A percentile compares a stretch with the other conserved stretches of the same genome.
These are phyloP conservation scores for Saccharum hybrid DNA, from an alignment of 202 grass and related monocot genomes.

Conservation along the genomic window DNA sequence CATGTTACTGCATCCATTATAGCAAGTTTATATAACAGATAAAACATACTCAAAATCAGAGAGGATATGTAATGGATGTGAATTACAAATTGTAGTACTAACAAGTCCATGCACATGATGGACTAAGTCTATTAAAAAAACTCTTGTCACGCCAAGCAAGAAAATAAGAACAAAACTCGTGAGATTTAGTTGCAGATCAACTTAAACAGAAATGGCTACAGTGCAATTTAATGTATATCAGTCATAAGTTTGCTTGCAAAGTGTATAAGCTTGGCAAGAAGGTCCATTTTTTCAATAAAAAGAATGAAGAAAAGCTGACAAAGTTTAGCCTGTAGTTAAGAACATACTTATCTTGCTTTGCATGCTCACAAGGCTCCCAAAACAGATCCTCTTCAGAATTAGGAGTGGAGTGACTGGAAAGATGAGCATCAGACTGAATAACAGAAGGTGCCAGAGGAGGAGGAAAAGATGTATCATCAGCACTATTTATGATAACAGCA, in stretches of 20 bases:
- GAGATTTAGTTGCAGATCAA: constrained; percentile 18
- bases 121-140: constrained; percentile 4
- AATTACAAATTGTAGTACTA: background rate
- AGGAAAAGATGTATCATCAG: constrained; percentile 49
- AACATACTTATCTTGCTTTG: constrained; percentile 32
- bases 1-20: background rate
- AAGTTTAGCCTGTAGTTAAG: background rate
- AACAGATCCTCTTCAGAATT: constrained; percentile 9
- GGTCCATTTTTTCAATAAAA: background rate
- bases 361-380: constrained; percentile 15
- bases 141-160: background rate
- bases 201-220: background rate
- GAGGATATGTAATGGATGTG: background rate
- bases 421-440: constrained; percentile 51
- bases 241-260: background rate
- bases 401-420: background rate
- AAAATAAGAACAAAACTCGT: background rate
- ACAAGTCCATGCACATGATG: background rate
- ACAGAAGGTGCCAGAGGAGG: constrained; percentile 39
- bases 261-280: background rate
- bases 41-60: background rate
- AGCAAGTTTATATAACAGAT: background rate
- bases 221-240: constrained; percentile 11
- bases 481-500: constrained; percentile 39
- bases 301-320: constrained; percentile 1